Conservation (phyloP, 768 basidiomycete genomes). For the Amanita inopinata region DNA sequence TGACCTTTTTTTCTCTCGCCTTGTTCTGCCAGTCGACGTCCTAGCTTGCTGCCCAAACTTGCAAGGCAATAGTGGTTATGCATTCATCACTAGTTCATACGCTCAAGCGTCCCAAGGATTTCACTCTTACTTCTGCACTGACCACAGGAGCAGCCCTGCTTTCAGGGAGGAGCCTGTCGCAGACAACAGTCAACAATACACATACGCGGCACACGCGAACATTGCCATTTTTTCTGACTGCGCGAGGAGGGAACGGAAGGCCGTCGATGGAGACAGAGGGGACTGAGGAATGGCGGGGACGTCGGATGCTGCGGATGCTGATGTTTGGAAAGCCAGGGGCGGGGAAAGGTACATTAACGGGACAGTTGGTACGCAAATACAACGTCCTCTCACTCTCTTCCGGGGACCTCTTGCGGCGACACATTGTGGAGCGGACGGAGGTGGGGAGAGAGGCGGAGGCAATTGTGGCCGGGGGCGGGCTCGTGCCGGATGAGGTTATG, state of each 20-base stretch:
- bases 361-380: constrained; percentile 70
- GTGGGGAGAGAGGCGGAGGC: constrained; percentile 67
- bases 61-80: too few relatives aligned
- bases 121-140: too few relatives aligned
- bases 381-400: constrained; percentile 71
- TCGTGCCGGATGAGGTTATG: constrained; percentile 75
- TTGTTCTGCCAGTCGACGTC: too few relatives aligned
- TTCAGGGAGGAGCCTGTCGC: background rate
- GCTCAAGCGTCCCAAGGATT: too few relatives aligned
- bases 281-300: background rate
- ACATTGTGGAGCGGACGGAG: constrained; percentile 68
- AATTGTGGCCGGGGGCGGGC: constrained; percentile 69
- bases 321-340: constrained; percentile 79
- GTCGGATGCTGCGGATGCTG: constrained; percentile 44
- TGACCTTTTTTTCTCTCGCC: background rate
- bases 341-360: constrained; percentile 78
- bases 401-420: constrained; percentile 78
- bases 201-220: constrained; percentile 22
- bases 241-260: constrained; percentile 9
- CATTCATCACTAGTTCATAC: background rate
- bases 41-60: too few relatives aligned
- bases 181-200: background rate
- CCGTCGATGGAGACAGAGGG: background rate
- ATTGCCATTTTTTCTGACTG: constrained; percentile 42
- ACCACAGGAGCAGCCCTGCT: background rate